Evolutionary conservation across 257 asterid species (phyloP).

Genomic region (Nicotiana attenuata): DNA sequence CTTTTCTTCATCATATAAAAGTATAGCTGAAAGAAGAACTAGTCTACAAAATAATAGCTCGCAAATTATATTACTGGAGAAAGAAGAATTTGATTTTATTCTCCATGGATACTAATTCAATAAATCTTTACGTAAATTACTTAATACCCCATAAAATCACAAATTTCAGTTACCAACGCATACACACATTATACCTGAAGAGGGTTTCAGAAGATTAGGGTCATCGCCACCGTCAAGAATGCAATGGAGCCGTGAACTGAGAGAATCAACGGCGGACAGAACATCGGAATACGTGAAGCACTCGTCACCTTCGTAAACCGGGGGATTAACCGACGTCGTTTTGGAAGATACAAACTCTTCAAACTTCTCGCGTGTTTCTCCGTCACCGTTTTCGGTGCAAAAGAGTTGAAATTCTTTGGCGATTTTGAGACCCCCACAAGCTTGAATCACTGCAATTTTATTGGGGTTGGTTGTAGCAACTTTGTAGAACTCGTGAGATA

Average conservation of each 20-base stretch:
- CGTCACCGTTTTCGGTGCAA: slow-evolving; percentile 1
- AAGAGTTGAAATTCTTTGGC: slow-evolving; percentile 27
- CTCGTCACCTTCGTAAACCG: slow-evolving; percentile 57
- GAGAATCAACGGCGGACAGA: slow-evolving; percentile 53
- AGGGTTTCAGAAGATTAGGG: slow-evolving; percentile 30
- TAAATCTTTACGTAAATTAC: neutral
- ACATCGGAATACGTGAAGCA: slow-evolving; percentile 75
- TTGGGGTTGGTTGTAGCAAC: slow-evolving; percentile 48
- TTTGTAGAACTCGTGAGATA: slow-evolving; percentile 61
- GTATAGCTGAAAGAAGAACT: too few species aligned
- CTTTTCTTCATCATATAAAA: neutral
- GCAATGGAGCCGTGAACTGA: slow-evolving; percentile 50
- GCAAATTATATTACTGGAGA: neutral
- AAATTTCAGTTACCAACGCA: neutral
- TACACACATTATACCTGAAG: slow-evolving; percentile 31
- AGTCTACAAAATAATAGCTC: neutral
- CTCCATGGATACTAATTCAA: neutral
- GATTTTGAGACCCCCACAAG: slow-evolving; percentile 45
- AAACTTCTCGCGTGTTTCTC: neutral
- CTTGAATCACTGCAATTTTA: slow-evolving; percentile 69
- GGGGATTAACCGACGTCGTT: slow-evolving; percentile 29
- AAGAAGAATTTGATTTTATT: neutral
- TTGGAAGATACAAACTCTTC: slow-evolving; percentile 20
- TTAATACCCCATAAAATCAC: neutral
- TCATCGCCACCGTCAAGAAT: slow-evolving; percentile 58